These are phyloP conservation scores for Diaporthe sp. DNA, from an alignment of 2,329 filamentous ascomycete genomes.

Conservation along the genomic window DNA sequence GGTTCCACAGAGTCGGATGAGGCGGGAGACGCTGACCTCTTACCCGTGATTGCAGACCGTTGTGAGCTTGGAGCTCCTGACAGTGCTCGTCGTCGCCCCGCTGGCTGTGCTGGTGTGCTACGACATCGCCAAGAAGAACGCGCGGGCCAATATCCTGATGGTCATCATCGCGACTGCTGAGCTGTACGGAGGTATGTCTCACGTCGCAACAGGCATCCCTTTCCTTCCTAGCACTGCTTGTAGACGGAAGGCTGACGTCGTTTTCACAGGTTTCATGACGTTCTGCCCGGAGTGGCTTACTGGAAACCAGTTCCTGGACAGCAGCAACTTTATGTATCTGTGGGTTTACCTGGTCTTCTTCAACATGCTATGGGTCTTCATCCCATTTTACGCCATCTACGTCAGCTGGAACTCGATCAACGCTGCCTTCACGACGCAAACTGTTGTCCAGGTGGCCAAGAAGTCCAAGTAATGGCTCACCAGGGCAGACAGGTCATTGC, in stretches of 20 bases:
- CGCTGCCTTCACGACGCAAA: slow-evolving; percentile 31
- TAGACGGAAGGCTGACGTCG: background rate
- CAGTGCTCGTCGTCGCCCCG: slow-evolving; percentile 71
- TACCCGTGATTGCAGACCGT: slow-evolving; percentile 55
- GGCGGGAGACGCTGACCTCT: slow-evolving; percentile 16
- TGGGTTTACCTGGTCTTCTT: slow-evolving; percentile 78
- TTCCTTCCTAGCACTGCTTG: too few relatives aligned
- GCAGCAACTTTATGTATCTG: slow-evolving; percentile 74
- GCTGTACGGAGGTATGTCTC: slow-evolving; percentile 66
- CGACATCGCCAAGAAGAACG: slow-evolving; percentile 65
- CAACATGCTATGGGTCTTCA: slow-evolving; percentile 74
- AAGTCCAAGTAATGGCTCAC: slow-evolving; percentile 26
- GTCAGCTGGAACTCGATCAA: slow-evolving; percentile 38
- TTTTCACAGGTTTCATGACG: slow-evolving; percentile 71
- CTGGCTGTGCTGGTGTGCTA: slow-evolving; percentile 70
- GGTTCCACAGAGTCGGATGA: background rate
- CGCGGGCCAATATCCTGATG: slow-evolving; percentile 70
- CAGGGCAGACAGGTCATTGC: background rate
- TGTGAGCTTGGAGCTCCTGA: slow-evolving; percentile 73
- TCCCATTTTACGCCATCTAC: slow-evolving; percentile 69
- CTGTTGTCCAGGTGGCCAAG: slow-evolving; percentile 11
- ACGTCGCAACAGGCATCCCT: background rate
- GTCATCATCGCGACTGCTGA: slow-evolving; percentile 73
- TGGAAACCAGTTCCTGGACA: slow-evolving; percentile 70
- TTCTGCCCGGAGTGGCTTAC: slow-evolving; percentile 77